Base-by-base conservation (phyloP, 2,329 filamentous ascomycete species). In the Drechslera avenae region DNA sequence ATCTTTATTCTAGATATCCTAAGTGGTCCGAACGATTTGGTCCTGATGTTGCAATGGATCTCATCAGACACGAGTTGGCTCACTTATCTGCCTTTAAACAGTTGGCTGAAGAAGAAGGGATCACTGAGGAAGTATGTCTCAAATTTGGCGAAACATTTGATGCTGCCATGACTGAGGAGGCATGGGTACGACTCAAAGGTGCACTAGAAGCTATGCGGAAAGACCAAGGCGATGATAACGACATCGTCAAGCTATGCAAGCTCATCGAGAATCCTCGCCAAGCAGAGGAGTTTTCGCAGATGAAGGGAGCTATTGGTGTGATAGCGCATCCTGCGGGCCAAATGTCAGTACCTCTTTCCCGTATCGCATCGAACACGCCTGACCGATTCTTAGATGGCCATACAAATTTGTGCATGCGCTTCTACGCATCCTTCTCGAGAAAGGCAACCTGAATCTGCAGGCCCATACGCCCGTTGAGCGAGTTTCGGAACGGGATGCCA, bases 111-210 rank as follows among this genome's bases (percentile, higher is more conserved):
- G 46, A 53, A 23, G 54, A 56, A 36, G 32, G 43, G 4, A 54
- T 56, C 8, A 40, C 46, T 1, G 50, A 50, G 35, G 54, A 56
- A 33, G 46, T 45, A 3, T 56, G 54, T 36, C 43, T 56, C n/a
- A 47, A 54, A 28, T 53, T 54, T n/a, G 50, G 46, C 4, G 46
- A 56, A 26, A 56, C 54, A 6, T 56, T 54, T 28, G 54, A 56
- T 42, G 54, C 54, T 16, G 54, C 54, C 34, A 56, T 56, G 54
- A 48, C 54, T 7, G 54, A 56, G 28, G 54, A 56, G 17, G 54
- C 54, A 10, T 56, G 54, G 54, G 19, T 26, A 31, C 43, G 54
- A 19, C 50, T 56, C 19, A 51, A 46, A 28, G 46, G 51, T 30
- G 54, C 50, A 19, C 30, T 54, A 10, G 28, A 56, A 23, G 50